Evolutionary conservation across 768 basidiomycete genomes (phyloP).

Genomic region (Termitomyces sp.): DNA sequence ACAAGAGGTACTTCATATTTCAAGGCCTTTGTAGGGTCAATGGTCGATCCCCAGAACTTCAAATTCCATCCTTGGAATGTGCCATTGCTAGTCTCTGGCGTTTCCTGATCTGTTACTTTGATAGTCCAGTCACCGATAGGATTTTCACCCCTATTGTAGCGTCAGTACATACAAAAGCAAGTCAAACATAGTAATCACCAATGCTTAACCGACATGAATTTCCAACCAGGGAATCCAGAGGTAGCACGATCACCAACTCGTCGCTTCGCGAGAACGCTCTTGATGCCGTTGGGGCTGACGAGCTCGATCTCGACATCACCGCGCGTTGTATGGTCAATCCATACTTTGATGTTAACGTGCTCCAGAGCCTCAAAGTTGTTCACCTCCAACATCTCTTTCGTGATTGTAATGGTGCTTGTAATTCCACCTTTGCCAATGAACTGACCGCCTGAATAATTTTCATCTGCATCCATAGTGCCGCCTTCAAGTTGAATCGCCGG

Average conservation of each 20-base stretch:
- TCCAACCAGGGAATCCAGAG: slow-evolving; percentile 89
- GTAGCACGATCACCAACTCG: slow-evolving; percentile 61
- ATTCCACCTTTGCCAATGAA: slow-evolving; percentile 67
- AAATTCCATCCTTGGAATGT: slow-evolving; percentile 90
- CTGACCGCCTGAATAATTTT: slow-evolving; percentile 59
- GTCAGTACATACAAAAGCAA: slow-evolving; percentile 14
- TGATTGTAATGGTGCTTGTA: slow-evolving; percentile 59
- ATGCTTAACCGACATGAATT: slow-evolving; percentile 98
- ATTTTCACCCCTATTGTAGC: slow-evolving; percentile 75
- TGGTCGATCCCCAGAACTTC: slow-evolving; percentile 85
- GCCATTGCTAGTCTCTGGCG: slow-evolving; percentile 47
- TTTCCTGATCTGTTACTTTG: slow-evolving; percentile 75
- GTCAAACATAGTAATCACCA: slow-evolving; percentile 56
- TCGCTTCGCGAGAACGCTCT: slow-evolving; percentile 75
- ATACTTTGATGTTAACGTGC: slow-evolving; percentile 89
- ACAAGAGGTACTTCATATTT: slow-evolving; percentile 58
- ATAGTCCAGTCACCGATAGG: slow-evolving; percentile 91
- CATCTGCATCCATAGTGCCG: slow-evolving; percentile 52
- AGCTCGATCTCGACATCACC: slow-evolving; percentile 95
- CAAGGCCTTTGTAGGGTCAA: slow-evolving; percentile 65
- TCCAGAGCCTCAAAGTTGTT: slow-evolving; percentile 88
- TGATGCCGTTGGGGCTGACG: slow-evolving; percentile 79
- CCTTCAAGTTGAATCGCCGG: slow-evolving; percentile 64
- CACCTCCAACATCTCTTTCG: slow-evolving; percentile 57
- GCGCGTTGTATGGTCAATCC: slow-evolving; percentile 82